These are phyloP conservation scores for Amphichorda felina DNA, from an alignment of 2,329 filamentous ascomycete genomes.

Conservation along the genomic window DNA sequence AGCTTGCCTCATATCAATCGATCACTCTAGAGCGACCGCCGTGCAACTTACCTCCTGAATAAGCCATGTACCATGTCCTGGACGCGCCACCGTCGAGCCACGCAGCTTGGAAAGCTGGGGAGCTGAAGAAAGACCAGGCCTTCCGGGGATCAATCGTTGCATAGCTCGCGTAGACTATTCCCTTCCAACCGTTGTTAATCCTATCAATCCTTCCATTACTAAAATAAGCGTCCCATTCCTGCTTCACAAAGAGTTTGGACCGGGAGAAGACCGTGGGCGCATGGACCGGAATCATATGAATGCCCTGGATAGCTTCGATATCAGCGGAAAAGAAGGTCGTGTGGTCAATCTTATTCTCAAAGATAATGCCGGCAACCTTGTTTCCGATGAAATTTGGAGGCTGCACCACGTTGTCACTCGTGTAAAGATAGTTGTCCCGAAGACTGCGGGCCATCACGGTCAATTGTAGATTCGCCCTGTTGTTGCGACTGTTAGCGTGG, in stretches of 20 bases:
- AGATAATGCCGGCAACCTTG: slow-evolving; percentile 60
- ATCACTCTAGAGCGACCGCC: too few relatives aligned
- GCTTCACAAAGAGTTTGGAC: slow-evolving; percentile 53
- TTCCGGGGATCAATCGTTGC: slow-evolving; percentile 61
- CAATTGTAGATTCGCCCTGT: slow-evolving; percentile 71
- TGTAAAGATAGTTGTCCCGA: slow-evolving; percentile 74
- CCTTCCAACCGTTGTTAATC: slow-evolving; percentile 70
- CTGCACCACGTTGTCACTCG: slow-evolving; percentile 53
- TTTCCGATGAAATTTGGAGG: slow-evolving; percentile 69
- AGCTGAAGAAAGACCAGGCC: slow-evolving; percentile 66
- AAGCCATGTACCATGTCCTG: slow-evolving; percentile 75
- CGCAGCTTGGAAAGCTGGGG: slow-evolving; percentile 49
- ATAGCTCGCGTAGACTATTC: slow-evolving; percentile 75
- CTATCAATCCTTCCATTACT: slow-evolving; percentile 49
- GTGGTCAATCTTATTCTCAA: slow-evolving; percentile 93
- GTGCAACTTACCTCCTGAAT: slow-evolving; percentile 36
- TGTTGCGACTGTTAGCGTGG: too few relatives aligned
- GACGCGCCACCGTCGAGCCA: slow-evolving; percentile 77
- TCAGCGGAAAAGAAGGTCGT: slow-evolving; percentile 76
- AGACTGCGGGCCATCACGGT: slow-evolving; percentile 63
- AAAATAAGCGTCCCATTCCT: slow-evolving; percentile 81
- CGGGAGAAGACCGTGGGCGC: slow-evolving; percentile 58
- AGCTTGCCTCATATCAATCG: too few relatives aligned
- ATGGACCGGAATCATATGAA: slow-evolving; percentile 72
- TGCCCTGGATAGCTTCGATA: slow-evolving; percentile 62